Percentiles rank a stretch among this genome's conserved stretches.
Conservation (phyloP, 2,329 filamentous ascomycete genomes). For the Nakataea oryzae region DNA sequence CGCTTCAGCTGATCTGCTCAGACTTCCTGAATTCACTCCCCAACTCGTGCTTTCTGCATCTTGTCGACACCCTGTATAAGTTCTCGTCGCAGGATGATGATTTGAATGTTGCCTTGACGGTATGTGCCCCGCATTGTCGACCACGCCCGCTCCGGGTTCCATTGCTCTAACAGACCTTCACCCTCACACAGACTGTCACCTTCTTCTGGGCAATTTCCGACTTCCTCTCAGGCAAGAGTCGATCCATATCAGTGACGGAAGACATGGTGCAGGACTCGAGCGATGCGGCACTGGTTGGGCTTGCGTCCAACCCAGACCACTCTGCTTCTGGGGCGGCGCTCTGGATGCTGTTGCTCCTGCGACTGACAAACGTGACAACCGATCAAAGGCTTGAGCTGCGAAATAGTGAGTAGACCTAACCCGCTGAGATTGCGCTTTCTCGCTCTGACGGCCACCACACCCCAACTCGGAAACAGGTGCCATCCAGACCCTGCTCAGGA, state of each 20-base stretch:
- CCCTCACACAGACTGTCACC: constrained; percentile 58
- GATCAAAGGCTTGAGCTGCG: constrained; percentile 66
- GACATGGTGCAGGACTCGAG: constrained; percentile 42
- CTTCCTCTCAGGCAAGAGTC: constrained; percentile 57
- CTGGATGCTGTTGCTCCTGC: constrained; percentile 67
- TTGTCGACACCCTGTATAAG: constrained; percentile 79
- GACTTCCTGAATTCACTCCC: constrained; percentile 75
- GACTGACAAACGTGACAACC: constrained; percentile 60
- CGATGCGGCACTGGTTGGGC: constrained; percentile 44
- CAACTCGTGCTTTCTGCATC: constrained; percentile 59
- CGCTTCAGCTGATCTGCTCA: constrained; percentile 84
- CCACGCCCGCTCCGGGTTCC: constrained; percentile 1
- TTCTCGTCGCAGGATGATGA: constrained; percentile 88
- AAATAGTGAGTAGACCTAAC: constrained; percentile 44
- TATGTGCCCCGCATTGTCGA: constrained; percentile 28
- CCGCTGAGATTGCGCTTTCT: background rate
- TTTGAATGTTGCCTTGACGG: constrained; percentile 87
- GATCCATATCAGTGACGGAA: constrained; percentile 45
- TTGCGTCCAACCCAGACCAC: constrained; percentile 48
- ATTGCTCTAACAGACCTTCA: background rate
- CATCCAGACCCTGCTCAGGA: constrained; percentile 81
- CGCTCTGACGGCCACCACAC: background rate
- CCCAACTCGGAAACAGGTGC: constrained; percentile 39
- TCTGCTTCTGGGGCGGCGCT: constrained; percentile 58
- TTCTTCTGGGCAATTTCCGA: constrained; percentile 96